Base-by-base conservation (phyloP, 331 rosid species). In the Prunus yedoensis region DNA sequence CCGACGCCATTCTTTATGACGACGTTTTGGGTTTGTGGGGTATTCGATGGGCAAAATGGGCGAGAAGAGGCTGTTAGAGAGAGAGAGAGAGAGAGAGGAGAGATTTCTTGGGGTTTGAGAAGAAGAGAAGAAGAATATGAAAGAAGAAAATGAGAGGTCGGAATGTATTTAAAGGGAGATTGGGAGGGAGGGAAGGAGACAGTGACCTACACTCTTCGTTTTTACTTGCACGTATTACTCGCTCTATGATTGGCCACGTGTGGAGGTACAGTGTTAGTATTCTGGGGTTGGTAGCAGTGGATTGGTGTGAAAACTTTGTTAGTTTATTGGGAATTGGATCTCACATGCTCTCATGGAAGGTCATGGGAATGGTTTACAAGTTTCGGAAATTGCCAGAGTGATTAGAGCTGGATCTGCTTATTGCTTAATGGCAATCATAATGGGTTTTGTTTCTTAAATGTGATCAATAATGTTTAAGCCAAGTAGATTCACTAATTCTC, bases 1-100 rank as follows among this genome's bases (percentile, higher is more conserved):
- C 4, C 45, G 90, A 87, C 77, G 93, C 93, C 97, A 90, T 90
- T 81, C 47, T 20, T 52, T 15, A 16, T 2, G 49, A 32, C 68
- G 47, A 15, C 16, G 68, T 71, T 78, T 16, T 54, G 53, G 43
- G 11, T 10, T 1, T 18, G 62, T 21, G 17, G 50, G 5, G 38
- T 10, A 18, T n/a, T 10, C 5, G 2, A 14, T 51, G 41, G 70
- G 7, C 57, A 3, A n/a, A 23, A 15, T 7, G 25, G 2, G 27
- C 35, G 13, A 11, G 23, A 14, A 2, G 25, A 23, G 12, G 2
- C 6, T 35, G 41, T 35, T 3, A 4, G 35, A 30, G 35, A 30
- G 28, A 23, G 28, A 23, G 38, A 17, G 68, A n/a, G 38, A 38
- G 43, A 35, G 28, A 23, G 6, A 56, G 20, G 20, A 12, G 74